These are phyloP conservation scores for Thraustochytrium striatum DNA, from an alignment of 352 stramenopile species.

Conservation along the genomic window DNA sequence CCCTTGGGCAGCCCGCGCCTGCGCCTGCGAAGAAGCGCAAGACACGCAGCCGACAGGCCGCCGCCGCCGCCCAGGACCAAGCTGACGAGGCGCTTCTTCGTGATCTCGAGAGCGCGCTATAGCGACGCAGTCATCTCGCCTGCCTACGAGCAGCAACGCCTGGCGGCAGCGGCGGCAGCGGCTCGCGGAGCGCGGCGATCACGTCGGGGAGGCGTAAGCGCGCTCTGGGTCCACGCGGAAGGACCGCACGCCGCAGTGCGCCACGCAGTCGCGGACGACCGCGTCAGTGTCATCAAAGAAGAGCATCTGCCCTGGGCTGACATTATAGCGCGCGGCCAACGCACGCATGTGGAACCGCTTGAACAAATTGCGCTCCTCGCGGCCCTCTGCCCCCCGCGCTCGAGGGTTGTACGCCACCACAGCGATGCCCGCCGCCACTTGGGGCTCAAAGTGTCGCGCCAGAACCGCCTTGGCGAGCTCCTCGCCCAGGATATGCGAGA, in stretches of 20 bases:
- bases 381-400: background rate
- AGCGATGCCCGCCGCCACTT: background rate
- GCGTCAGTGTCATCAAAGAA: background rate
- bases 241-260: background rate
- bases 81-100: no score
- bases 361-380: background rate
- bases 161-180: no score
- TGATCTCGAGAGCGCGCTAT: no score
- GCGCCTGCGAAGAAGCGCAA: no score
- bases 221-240: background rate
- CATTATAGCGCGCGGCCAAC: background rate
- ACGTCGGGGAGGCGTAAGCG: background rate
- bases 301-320: background rate
- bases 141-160: no score
- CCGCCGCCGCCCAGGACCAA: no score
- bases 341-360: background rate
- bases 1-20: no score
- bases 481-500: background rate
- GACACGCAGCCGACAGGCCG: no score
- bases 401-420: background rate
- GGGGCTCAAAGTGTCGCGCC: background rate
- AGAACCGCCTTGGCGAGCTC: background rate
- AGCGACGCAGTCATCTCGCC: no score
- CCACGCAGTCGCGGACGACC: background rate
- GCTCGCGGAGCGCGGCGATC: no score